phyloP scores from a whole-genome alignment of 352 stramenopile genomes.

The Pythium dissotocum region DNA sequence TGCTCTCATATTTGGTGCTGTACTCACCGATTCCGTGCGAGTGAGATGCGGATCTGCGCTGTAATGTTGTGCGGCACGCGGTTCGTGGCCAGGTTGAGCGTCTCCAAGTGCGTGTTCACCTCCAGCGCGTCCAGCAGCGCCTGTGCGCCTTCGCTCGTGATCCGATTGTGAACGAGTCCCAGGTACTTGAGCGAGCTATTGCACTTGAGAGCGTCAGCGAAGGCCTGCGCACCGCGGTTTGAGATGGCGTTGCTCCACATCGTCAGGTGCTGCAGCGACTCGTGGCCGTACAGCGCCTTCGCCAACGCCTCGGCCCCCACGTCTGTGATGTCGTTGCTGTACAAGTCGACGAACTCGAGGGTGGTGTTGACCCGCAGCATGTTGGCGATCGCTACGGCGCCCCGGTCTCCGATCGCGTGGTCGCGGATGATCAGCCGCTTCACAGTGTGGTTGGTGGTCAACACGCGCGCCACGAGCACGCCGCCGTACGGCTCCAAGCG shows the following conservation, averaged over 20 bases:
- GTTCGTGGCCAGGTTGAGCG: slow-evolving; percentile 60
- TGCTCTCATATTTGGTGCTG: too few relatives aligned
- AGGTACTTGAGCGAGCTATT: slow-evolving; percentile 67
- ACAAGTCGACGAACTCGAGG: slow-evolving; percentile 67
- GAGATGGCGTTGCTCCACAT: slow-evolving; percentile 68
- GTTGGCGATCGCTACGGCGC: slow-evolving; percentile 60
- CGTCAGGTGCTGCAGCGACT: slow-evolving; percentile 57
- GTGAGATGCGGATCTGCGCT: slow-evolving; percentile 45
- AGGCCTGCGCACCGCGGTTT: slow-evolving; percentile 42
- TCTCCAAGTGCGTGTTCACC: slow-evolving; percentile 67
- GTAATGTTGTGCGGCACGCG: slow-evolving; percentile 41
- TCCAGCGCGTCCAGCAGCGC: slow-evolving; percentile 61
- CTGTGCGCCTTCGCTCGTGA: slow-evolving; percentile 44
- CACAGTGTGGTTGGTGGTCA: slow-evolving; percentile 64
- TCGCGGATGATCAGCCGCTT: slow-evolving; percentile 64
- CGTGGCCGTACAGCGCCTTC: slow-evolving; percentile 70
- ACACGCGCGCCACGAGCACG: slow-evolving; percentile 59
- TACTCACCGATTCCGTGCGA: slow-evolving; percentile 58
- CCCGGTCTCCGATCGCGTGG: slow-evolving; percentile 66
- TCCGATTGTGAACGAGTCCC: slow-evolving; percentile 60
- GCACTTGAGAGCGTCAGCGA: slow-evolving; percentile 62
- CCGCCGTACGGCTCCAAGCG: slow-evolving; percentile 52
- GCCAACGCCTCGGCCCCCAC: slow-evolving; percentile 55
- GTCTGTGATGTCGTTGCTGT: slow-evolving; percentile 71
- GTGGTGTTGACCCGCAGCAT: slow-evolving; percentile 75